These are phyloP conservation scores for Leishmania tarentolae DNA, from an alignment of 208 protist genomes.

Conservation along the genomic window DNA sequence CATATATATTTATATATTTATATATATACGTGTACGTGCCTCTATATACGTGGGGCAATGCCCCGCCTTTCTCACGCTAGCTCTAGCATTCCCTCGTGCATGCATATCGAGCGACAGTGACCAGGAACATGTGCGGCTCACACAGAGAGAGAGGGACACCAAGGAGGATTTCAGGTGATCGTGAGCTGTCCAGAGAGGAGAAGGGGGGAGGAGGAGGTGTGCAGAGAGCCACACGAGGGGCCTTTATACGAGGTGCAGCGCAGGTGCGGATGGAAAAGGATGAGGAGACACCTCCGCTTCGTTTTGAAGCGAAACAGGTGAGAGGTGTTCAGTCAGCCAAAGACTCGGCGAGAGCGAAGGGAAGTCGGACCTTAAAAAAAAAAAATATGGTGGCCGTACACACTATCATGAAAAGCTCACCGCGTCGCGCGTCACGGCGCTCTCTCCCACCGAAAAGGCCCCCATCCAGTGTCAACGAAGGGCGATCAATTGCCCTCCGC, in stretches of 20 bases:
- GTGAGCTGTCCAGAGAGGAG: not conserved
- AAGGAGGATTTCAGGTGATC: not conserved
- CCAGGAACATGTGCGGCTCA: not conserved
- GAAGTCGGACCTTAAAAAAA: not conserved
- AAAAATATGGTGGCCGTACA: not conserved
- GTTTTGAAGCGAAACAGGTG: not conserved
- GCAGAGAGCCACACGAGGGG: not conserved
- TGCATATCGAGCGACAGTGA: not conserved
- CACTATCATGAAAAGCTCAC: not conserved
- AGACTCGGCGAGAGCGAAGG: not conserved
- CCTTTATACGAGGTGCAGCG: not conserved
- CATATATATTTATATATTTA: not conserved
- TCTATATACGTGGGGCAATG: not conserved
- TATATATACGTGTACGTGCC: no score
- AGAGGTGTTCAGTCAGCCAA: not conserved
- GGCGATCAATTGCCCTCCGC: not conserved
- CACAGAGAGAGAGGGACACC: not conserved
- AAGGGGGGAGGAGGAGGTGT: not conserved
- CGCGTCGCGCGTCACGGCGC: not conserved
- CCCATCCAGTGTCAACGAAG: not conserved
- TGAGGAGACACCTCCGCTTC: not conserved
- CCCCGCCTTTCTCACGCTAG: no score
- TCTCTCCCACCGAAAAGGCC: not conserved
- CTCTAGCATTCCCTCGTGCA: not conserved
- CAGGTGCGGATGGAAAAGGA: not conserved